Base-by-base conservation (phyloP, 305 asterid genomes). In the Plantago coronopus region DNA sequence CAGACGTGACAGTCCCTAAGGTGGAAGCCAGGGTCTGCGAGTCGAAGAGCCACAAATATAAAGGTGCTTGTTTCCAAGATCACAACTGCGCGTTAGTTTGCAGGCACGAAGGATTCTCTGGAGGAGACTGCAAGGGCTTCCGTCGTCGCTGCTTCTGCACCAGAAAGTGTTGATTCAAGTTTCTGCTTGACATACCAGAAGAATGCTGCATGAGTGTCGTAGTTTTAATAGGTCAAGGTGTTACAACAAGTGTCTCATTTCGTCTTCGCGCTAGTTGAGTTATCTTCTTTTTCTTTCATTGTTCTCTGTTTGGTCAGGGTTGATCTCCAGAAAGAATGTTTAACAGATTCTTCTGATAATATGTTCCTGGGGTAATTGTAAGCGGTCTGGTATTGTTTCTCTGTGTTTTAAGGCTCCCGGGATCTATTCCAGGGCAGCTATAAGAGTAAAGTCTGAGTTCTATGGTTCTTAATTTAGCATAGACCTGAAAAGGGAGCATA, bases 81-180 rank as follows among this genome's bases (percentile, higher is more conserved):
- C 71, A 42, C 51, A 84, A 79, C 72, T 84, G 93, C 58, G 79
- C 76, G 17, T 9, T 63, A 13, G 80, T 84, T 4, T 84, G 93
- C 73, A 25, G 67, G 34, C 63, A 73, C 21, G 86, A 81, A 66
- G 84, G 86, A 4, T 84, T 84, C 64, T 23, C 72, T 2, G 80
- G 74, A 11, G 93, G 93, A 21, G 34, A 20, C 7, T 81, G 93
- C 74, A 48, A 59, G 14, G 86, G 86, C 13, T 46, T 75, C 20
- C 77, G 76, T 1, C 69, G 42, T 13, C 81, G 82, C 59, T 84
- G 88, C 66, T 79, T 75, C 72, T 84, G 88, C 77, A 67, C 81
- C 16, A 67, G 53, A 65, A 73, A 73, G 0, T 81, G 87, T 38
- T 55, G 27, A 55, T 16, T 55, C n/a, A 11, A 31, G 19, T 31